Base-by-base conservation (phyloP, 2,329 filamentous ascomycete species). In the Verticillium alfalfae region DNA sequence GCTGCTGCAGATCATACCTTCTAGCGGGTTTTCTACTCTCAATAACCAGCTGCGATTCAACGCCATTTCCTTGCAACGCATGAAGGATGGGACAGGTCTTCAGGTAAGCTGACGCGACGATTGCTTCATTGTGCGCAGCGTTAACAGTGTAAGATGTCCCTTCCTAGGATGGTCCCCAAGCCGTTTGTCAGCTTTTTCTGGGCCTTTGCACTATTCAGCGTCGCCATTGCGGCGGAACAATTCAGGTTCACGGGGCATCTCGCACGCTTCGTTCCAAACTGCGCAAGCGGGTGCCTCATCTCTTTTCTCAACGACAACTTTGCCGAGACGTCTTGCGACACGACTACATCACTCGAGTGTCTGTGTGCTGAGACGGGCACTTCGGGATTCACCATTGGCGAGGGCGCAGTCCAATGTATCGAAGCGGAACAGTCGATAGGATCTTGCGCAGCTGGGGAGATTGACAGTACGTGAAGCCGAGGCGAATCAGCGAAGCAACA, bases 361-460 rank as follows among this genome's bases (percentile, higher is more conserved):
- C 78, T 92, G 7, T 93, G 90, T 71, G 80, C 81, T 41, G 79
- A 80, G 62, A 78, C 78, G 38, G 88, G 88, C 9, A 74, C 72
- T 13, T 82, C 82, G 36, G 88, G 86, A 10, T 88, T 87, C 67
- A 92, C 90, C 1, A 69, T 92, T 57, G 89, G 88, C n/a, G 90
- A 92, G 74, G 89, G 82, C 12, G 88, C 86, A 5, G 74, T 91
- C 64, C 84, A 88, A 69, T 93, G 90, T 71, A 81, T 90, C 38
- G 77, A 83, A 9, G 84, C 84, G 8, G 81, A 84, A 68, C 74
- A 70, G 61, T 72, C 73, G 39, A 68, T 80, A 55, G 81, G 81
- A 2, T 75, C 73, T 15, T 93, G 90, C 71, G 71, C 76, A 5
- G 75, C 77, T 3, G 68, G 73, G 12, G 80, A 84, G 58, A 71